These are phyloP conservation scores for Arabidopsis hybrid DNA, from an alignment of 441 rosid species.

Conservation along the genomic window DNA sequence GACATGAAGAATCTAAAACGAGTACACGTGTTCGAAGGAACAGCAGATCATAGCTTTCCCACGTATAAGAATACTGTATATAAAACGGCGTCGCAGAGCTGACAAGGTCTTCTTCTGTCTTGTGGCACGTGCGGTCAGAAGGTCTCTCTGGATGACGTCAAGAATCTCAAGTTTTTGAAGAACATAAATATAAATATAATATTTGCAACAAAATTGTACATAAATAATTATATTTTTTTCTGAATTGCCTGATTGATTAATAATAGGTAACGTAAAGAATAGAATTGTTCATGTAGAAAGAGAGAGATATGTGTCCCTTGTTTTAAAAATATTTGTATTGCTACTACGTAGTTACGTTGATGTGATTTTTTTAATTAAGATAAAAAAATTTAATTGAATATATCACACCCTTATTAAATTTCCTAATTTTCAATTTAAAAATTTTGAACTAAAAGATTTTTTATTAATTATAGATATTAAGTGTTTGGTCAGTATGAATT, in stretches of 20 bases:
- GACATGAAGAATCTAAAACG: too few relatives aligned
- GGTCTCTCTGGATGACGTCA: conserved; percentile 16
- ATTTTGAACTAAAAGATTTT: neutral
- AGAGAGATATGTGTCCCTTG: neutral
- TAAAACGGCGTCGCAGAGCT: neutral
- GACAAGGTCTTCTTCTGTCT: conserved; percentile 21
- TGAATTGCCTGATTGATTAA: neutral
- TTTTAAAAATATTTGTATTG: neutral
- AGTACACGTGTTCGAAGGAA: neutral
- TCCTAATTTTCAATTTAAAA: neutral
- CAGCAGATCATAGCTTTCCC: neutral
- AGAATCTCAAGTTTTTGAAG: conserved; percentile 14
- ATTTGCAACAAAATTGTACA: conserved; percentile 7
- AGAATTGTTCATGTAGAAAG: neutral
- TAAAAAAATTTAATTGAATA: neutral
- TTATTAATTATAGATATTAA: too few relatives aligned
- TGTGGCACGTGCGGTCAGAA: conserved; percentile 22
- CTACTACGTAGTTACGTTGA: too few relatives aligned
- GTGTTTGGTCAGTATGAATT: too few relatives aligned
- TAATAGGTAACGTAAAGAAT: conserved; percentile 28
- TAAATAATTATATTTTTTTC: neutral
- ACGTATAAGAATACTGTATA: neutral
- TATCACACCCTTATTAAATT: neutral
- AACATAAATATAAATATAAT: neutral
- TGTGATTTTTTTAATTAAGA: neutral